phyloP scores from a whole-genome alignment of 306 rosid genomes.

The Lathyrus sativus region DNA sequence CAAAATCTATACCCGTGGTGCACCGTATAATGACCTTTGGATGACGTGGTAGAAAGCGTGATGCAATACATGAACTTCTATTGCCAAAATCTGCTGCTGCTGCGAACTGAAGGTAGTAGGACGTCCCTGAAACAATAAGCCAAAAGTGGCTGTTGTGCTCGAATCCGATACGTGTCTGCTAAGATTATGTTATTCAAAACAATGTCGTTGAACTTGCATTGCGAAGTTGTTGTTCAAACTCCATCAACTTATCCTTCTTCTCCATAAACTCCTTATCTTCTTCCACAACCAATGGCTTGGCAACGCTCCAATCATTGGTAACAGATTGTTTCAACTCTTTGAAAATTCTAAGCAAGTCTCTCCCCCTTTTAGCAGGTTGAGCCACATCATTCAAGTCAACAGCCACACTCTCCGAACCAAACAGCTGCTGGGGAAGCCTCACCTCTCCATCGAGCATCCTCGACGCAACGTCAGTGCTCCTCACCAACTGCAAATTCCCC shows the following conservation, averaged over 20 bases:
- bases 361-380: conserved; percentile 90
- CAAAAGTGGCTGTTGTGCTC: too few species aligned
- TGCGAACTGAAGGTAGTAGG: too few species aligned
- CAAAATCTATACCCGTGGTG: too few species aligned
- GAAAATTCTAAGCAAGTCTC: conserved; percentile 84
- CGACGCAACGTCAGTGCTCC: conserved; percentile 70
- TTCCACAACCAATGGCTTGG: conserved; percentile 74
- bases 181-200: too few species aligned
- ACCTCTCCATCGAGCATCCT: conserved; percentile 94
- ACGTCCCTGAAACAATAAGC: too few species aligned
- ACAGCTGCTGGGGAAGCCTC: conserved; percentile 75
- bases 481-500: conserved; percentile 65
- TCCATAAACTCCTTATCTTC: conserved; percentile 91
- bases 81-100: too few species aligned
- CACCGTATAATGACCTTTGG: too few species aligned
- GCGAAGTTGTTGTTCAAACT: conserved; percentile 75
- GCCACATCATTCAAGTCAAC: conserved; percentile 63
- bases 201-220: too few species aligned
- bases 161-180: too few species aligned
- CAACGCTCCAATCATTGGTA: conserved; percentile 85
- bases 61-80: too few species aligned
- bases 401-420: conserved; percentile 52
- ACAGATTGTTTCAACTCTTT: conserved; percentile 88
- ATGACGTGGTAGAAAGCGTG: too few species aligned
- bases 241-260: conserved; percentile 67